phyloP scores from a whole-genome alignment of 2,329 filamentous ascomycete genomes.

The Botryotinia convoluta region DNA sequence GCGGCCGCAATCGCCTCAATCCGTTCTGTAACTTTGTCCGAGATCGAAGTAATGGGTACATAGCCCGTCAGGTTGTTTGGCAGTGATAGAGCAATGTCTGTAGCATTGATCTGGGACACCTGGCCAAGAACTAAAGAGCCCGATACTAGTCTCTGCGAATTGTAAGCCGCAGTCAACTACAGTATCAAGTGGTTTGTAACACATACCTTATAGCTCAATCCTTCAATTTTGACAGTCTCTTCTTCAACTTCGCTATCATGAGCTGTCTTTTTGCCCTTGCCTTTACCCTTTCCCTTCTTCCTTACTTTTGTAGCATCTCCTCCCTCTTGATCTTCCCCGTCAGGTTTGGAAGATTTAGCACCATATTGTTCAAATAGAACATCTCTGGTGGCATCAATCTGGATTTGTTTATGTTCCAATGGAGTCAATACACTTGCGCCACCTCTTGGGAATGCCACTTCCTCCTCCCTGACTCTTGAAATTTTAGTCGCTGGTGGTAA shows the following conservation, averaged over 20 bases:
- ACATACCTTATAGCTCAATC: constrained; percentile 81
- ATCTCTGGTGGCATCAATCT: constrained; percentile 88
- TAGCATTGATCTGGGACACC: constrained; percentile 73
- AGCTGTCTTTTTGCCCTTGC: constrained; percentile 51
- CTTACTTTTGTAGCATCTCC: constrained; percentile 30
- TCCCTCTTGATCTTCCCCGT: constrained; percentile 35
- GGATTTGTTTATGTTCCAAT: constrained; percentile 93
- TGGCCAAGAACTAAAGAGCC: constrained; percentile 88
- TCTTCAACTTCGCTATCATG: constrained; percentile 49
- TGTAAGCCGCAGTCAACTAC: constrained; percentile 37
- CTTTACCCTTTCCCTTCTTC: constrained; percentile 52
- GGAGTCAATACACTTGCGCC: constrained; percentile 88
- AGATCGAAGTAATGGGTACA: constrained; percentile 89
- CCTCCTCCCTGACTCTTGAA: constrained; percentile 67
- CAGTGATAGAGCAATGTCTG: constrained; percentile 77
- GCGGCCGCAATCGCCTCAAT: constrained; percentile 68
- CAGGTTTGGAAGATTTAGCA: constrained; percentile 46
- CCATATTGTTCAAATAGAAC: constrained; percentile 82
- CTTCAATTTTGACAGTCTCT: constrained; percentile 69
- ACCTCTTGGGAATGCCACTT: constrained; percentile 87
- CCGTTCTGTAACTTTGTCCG: constrained; percentile 70
- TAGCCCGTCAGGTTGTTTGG: constrained; percentile 93
- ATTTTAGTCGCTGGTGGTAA: constrained; percentile 33
- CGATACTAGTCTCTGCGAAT: constrained; percentile 68
- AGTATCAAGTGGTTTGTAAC: neutral